A percentile compares a stretch with the other conserved stretches of the same genome.
Conservation (phyloP, 2,329 filamentous ascomycete species). For the Cladosporium velox region DNA sequence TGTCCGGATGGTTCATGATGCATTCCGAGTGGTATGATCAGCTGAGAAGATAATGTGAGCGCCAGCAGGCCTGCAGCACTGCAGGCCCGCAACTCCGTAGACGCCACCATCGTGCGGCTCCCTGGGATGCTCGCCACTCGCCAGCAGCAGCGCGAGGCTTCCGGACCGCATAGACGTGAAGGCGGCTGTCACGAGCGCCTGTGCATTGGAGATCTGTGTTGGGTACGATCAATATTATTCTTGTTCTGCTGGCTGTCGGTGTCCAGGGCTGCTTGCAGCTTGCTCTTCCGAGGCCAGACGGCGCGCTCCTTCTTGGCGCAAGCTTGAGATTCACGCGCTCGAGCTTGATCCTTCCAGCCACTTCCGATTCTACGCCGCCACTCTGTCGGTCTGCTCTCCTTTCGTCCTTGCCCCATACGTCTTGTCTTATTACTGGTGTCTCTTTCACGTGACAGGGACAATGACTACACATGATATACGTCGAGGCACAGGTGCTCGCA, state of each 20-base stretch:
- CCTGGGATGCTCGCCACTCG: not conserved
- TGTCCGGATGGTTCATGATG: not conserved
- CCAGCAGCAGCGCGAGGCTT: not conserved
- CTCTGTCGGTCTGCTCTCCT: too few relatives aligned
- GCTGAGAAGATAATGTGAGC: not conserved
- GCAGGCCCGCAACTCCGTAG: constrained; percentile 9
- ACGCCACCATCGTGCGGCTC: constrained; percentile 9
- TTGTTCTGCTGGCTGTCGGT: not conserved
- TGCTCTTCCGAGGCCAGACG: not conserved
- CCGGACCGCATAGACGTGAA: not conserved
- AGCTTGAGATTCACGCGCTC: constrained; percentile 5
- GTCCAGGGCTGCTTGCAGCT: not conserved
- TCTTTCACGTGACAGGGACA: not conserved
- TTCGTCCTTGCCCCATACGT: too few relatives aligned
- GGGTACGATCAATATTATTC: not conserved
- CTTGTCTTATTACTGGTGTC: not conserved
- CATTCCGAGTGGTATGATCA: not conserved
- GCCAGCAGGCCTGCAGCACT: not conserved
- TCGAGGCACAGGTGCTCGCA: not conserved
- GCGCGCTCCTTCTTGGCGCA: not conserved
- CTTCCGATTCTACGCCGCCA: too few relatives aligned
- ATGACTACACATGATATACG: not conserved
- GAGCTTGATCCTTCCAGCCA: constrained; percentile 10
- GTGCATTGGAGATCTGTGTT: not conserved
- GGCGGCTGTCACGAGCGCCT: constrained; percentile 2